phyloP scores from a whole-genome alignment of 352 stramenopile species.

The Pythium oligandrum region DNA sequence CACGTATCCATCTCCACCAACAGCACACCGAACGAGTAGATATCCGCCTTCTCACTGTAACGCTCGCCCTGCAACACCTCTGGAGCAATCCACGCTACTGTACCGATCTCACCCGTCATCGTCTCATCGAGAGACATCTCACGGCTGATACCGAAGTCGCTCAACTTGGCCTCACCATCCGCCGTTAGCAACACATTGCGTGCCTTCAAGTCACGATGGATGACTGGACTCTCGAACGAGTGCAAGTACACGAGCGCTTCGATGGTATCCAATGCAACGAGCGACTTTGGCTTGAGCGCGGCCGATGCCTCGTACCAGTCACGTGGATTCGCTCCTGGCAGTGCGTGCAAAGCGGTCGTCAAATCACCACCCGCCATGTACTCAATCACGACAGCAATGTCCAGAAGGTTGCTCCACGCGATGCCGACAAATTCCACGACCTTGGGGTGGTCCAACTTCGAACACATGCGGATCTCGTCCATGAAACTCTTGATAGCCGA shows the following conservation, averaged over 20 bases:
- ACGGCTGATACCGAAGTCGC: conserved; percentile 19
- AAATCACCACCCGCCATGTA: conserved; percentile 27
- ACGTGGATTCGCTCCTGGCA: background rate
- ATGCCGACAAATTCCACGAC: conserved; percentile 35
- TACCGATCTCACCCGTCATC: conserved; percentile 26
- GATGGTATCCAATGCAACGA: conserved; percentile 12
- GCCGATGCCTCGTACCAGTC: background rate
- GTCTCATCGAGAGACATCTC: conserved; percentile 7
- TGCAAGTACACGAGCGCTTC: conserved; percentile 25
- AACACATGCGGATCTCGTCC: conserved; percentile 32
- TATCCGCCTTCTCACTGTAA: conserved; percentile 30
- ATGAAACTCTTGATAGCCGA: conserved; percentile 22
- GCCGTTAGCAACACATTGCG: conserved; percentile 16
- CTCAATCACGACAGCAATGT: conserved; percentile 28
- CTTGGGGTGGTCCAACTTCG: conserved; percentile 27
- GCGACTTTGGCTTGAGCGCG: conserved; percentile 8
- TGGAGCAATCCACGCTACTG: conserved; percentile 21
- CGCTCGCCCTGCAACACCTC: conserved; percentile 23
- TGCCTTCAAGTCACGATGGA: conserved; percentile 25
- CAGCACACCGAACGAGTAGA: conserved; percentile 29
- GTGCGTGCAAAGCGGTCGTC: conserved; percentile 8
- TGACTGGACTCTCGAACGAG: conserved; percentile 18
- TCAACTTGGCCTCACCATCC: conserved; percentile 14
- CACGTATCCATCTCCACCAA: conserved; percentile 24
- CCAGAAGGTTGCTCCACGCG: conserved; percentile 25